Evolutionary conservation across 345 rosid genomes (phyloP), one percentile per base, ranked within the genome.

Genomic region (Hevea brasiliensis): DNA sequence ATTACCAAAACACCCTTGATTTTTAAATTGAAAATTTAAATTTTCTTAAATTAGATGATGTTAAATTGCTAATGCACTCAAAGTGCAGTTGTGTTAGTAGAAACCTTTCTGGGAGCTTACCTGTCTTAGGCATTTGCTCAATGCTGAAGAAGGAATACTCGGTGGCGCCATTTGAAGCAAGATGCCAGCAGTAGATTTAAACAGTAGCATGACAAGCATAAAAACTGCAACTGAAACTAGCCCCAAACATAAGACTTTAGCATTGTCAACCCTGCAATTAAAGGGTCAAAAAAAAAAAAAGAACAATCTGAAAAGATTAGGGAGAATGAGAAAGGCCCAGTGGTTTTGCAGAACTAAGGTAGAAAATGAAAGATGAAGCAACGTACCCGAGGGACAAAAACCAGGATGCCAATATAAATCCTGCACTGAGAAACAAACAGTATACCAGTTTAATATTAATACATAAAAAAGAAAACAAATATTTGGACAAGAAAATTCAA

Each of bases 161-260:
- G 97, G 94, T 15, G 99, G 98, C 63, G 98, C 92, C 91, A 77
- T 92, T 84, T 95, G 99, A 77, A 92, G 98, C 88, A 95, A 87
- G 69, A 95, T 76, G 21, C 96, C 90, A 45, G 89, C 96, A 26
- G 90, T 81, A 27, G 90, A 84, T 79, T 87, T 95, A 72, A 92
- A 95, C 24, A 95, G 92, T 17, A 97, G 97, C 92, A 90, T 84
- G 71, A 88, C 94, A 64, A 95, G 90, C 90, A 88, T 85, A 80
- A 95, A 91, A 42, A 92, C 92, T 18, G 92, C 82, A 63, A 81
- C 87, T 0, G 97, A 87, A 75, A 95, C 99, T 74, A 95, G 85
- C 70, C 99, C 98, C 81, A 95, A 77, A 79, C 99, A 95, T 48
- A 95, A 76, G 51, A 92, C 98, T 76, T 95, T 97, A 14, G 99